Base-by-base conservation (phyloP, 371 early-diverging fungal species). In the Mucor piriformis region DNA sequence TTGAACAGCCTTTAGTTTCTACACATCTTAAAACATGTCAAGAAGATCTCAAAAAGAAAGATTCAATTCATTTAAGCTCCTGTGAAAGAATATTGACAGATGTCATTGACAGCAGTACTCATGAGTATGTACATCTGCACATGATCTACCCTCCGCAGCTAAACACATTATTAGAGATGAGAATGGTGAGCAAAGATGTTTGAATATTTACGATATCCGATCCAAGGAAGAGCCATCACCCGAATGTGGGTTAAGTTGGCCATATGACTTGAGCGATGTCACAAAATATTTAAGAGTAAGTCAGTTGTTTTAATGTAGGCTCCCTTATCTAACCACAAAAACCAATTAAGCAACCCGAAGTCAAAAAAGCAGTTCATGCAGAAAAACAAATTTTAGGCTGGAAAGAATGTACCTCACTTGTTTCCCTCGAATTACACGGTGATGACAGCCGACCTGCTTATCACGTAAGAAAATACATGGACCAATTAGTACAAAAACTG, bases 201-300 rank as follows among this genome's bases (percentile, higher is more conserved):
- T 91, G 25, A 95, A 95, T 64, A 82, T 86, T 69, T 95, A 93
- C 62, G 95, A 95, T 66, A 88, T 92, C 32, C 85, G 95, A 32
- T 48, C 88, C 10, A 68, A 69, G 27, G 91, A 92, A 43, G 69
- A 81, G 37, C 13, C 66, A 5, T 81, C 62, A 46, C 87, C 88
- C 2, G 73, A 72, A 0, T 94, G 94, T 63, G 94, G 94, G 7
- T 61, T 85, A 49, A 53, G 59, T 0, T 94, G 94, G 94, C 94
- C 94, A 1, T 66, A 83, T 48, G 88, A 88, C 53, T 66, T 92
- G 35, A 57, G 64, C 0, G 76, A 81, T 15, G 85, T 91, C 54
- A 82, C 72, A 13, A 43, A 44, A 2, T 94, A 92, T 59, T 68
- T 94, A 49, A 61, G 74, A 33, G 88, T 85, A 80, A 70, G 67